Evolutionary conservation across 345 rosid genomes (phyloP).

Genomic region (Arabidopsis thaliana): TAIR10.1 NC_003071.7:14815501-14816000

Average conservation of each 20-base stretch:
- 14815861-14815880: conserved; percentile 21
- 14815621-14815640: conserved; percentile 7
- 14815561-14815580: conserved; percentile 44
- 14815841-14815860: conserved; percentile 28
- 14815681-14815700: conserved; percentile 4
- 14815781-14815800: conserved; percentile 24
- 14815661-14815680: conserved; percentile 18
- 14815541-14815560: conserved; percentile 31
- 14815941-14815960: conserved; percentile 24
- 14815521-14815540: conserved; percentile 32
- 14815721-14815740: conserved; percentile 25
- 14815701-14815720: conserved; percentile 41
- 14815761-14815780: conserved; percentile 32
- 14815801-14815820: conserved; percentile 37
- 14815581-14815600: conserved; percentile 24
- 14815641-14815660: conserved; percentile 36
- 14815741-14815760: conserved; percentile 31
- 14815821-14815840: conserved; percentile 37
- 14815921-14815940: conserved; percentile 34
- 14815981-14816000: conserved; percentile 57
- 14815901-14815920: conserved; percentile 63
- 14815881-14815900: conserved; percentile 42
- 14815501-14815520: conserved; percentile 27
- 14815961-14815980: conserved; percentile 47
- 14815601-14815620: conserved; percentile 19